Evolutionary conservation across 768 basidiomycete species (phyloP).

Genomic region (Tulasnella sp.): DNA sequence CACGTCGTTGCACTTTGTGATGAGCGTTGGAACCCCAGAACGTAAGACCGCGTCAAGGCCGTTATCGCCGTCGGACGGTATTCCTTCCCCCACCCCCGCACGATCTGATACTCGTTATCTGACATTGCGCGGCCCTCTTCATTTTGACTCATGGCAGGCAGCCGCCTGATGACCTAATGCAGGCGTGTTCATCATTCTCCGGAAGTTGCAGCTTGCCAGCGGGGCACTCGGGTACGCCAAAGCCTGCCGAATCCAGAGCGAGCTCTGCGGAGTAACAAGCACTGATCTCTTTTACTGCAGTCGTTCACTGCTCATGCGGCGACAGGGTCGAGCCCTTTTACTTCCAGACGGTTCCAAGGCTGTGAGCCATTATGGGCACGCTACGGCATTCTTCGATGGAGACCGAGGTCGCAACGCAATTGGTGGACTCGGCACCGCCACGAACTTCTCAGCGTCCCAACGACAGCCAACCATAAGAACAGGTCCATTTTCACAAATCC

Average conservation of each 20-base stretch:
- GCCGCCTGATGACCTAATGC: background rate
- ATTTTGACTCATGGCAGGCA: background rate
- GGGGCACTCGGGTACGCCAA: background rate
- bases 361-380: background rate
- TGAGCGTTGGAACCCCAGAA: background rate
- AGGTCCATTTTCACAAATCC: background rate
- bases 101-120: constrained; percentile 1
- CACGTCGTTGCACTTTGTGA: background rate
- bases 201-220: background rate
- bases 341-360: background rate
- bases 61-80: background rate
- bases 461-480: background rate
- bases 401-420: constrained; percentile 8
- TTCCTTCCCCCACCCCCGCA: background rate
- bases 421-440: constrained; percentile 3
- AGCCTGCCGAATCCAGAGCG: background rate
- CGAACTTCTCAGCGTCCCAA: background rate
- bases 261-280: no score
- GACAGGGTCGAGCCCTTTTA: background rate
- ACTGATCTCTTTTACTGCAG: background rate
- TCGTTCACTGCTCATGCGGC: background rate
- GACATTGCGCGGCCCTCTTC: background rate
- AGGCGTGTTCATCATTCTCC: background rate
- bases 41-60: background rate
- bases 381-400: background rate